Base-by-base conservation (phyloP, 257 asterid species). In the Mentha longifolia region DNA sequence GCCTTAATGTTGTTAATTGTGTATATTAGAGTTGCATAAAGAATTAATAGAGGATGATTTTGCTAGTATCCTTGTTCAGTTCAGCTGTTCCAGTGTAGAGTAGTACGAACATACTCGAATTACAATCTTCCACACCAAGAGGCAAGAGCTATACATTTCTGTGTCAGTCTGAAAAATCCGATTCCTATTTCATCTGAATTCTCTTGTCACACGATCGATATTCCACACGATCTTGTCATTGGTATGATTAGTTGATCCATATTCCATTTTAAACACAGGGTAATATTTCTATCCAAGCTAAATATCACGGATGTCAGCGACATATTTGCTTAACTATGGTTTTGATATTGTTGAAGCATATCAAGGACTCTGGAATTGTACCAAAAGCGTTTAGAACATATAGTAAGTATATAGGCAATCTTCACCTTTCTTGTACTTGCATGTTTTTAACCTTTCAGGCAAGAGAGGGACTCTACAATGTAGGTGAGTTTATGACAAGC, bases 401-500 rank as follows among this genome's bases (percentile, higher is more conserved):
- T 31, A 45, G 39, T 16, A 15, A 13, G 45, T 20, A 22, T 20
- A 20, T 50, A 19, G 35, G 33, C 60, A 25, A 61, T 72, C 54
- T 61, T 28, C 41, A 22, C 49, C 74, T 30, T 70, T 52, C 67
- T 57, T 68, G 63, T 68, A 57, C 56, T 68, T 73, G 31, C 47
- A 20, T 66, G 30, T 37, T 10, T 54, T 81, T 45, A 42, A 60
- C 11, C 45, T 73, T 70, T 67, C 86, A 93, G 98, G 80, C 79
- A 28, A 84, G 82, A 49, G 92, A 84, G 71, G 82, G 81, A 66
- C 43, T 79, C 54, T 91, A 85, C 76, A 87, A 84, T 0, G 98
- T 93, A 62, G 96, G 95, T 12, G 97, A 91, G 80, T 91, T 93
- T 74, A 93, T 93, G 98, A 93, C 98, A 17, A 72, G 76, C 67